These are phyloP conservation scores for Raphanus raphanistrum DNA, from an alignment of 345 rosid genomes.

Conservation along the genomic window DNA sequence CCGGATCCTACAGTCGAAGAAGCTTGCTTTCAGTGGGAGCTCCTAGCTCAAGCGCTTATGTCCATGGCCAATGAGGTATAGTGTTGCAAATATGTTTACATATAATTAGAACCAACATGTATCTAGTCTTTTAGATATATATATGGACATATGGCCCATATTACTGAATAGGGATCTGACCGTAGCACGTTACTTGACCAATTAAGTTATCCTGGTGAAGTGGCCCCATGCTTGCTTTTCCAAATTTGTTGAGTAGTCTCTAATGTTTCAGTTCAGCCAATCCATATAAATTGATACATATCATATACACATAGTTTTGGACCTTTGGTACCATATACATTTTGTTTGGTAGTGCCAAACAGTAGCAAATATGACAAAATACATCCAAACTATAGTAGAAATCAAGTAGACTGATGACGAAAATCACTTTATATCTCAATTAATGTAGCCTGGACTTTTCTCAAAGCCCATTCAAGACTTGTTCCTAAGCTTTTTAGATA, in stretches of 20 bases:
- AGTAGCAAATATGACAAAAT: neutral
- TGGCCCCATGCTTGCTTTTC: conserved; percentile 25
- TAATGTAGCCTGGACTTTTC: neutral
- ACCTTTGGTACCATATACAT: neutral
- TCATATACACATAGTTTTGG: neutral
- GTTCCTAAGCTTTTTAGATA: neutral
- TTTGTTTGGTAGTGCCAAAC: neutral
- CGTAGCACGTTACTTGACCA: conserved; percentile 22
- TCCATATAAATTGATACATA: neutral
- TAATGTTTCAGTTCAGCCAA: neutral
- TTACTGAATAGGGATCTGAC: conserved; percentile 17
- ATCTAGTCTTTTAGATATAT: neutral
- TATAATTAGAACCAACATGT: conserved; percentile 13
- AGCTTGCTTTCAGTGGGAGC: conserved; percentile 63
- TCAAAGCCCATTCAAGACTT: neutral
- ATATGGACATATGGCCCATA: neutral
- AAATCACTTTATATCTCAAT: neutral
- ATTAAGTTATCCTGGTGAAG: conserved; percentile 13
- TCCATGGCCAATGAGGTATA: conserved; percentile 63
- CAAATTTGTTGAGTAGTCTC: conserved; percentile 6
- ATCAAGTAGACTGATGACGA: neutral
- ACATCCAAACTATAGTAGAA: neutral
- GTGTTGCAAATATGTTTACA: conserved; percentile 13
- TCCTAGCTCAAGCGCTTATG: conserved; percentile 64
- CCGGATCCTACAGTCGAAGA: conserved; percentile 56